A percentile compares a stretch with the other conserved stretches of the same genome.
Conservation (phyloP, 2,329 filamentous ascomycete genomes). For the Botryotinia convoluta region DNA sequence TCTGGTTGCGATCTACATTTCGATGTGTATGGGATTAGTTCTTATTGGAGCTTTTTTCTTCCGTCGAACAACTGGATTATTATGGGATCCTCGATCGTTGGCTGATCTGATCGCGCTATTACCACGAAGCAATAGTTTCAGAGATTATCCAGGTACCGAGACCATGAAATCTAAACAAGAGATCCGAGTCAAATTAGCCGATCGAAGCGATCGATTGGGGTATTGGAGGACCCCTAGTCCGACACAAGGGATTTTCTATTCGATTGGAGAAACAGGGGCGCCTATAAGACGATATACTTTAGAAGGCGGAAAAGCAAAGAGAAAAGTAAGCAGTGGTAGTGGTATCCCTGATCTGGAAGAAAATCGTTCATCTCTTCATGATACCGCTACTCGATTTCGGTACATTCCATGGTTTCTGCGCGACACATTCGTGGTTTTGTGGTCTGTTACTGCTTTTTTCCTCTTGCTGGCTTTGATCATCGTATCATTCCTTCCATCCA, state of each 20-base stretch:
- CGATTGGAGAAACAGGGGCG: conserved; percentile 65
- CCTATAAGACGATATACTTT: conserved; percentile 50
- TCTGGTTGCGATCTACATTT: conserved; percentile 68
- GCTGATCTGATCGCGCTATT: conserved; percentile 78
- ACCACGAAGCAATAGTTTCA: conserved; percentile 74
- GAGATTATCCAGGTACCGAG: conserved; percentile 69
- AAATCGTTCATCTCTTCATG: conserved; percentile 29
- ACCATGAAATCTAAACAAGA: conserved; percentile 52
- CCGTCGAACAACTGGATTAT: conserved; percentile 66
- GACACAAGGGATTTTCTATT: conserved; percentile 68
- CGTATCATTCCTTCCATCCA: conserved; percentile 72
- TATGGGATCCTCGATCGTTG: conserved; percentile 81
- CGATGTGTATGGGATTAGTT: conserved; percentile 58
- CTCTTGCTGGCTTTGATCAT: conserved; percentile 70
- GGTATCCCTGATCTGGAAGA: conserved; percentile 32
- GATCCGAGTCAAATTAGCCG: conserved; percentile 52
- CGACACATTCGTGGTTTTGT: conserved; percentile 62
- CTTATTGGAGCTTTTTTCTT: conserved; percentile 64
- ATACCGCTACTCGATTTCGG: conserved; percentile 52
- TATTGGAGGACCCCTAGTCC: conserved; percentile 76
- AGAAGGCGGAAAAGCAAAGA: conserved; percentile 48
- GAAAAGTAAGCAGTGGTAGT: conserved; percentile 33
- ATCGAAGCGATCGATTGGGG: conserved; percentile 70
- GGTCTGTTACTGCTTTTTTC: conserved; percentile 57
- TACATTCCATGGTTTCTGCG: conserved; percentile 78